A percentile compares a stretch with the other conserved stretches of the same genome.
Evolutionary conservation across 176 grass and related monocot genomes (phyloP).

Genomic region (Hordeum marinum): DNA sequence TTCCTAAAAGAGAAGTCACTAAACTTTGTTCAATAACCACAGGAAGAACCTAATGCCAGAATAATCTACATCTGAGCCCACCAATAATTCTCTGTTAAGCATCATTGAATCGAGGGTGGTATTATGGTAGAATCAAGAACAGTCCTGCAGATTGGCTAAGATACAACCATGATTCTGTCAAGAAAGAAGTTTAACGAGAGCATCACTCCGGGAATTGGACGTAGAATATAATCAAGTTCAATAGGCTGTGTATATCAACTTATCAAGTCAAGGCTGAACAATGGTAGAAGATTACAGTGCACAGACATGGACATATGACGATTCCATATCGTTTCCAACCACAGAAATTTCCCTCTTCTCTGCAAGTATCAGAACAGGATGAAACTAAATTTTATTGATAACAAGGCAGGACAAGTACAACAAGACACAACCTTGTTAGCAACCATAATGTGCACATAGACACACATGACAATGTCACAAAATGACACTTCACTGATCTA

Average conservation of each 20-base stretch:
- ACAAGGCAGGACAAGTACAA: background rate
- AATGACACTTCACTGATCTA: background rate
- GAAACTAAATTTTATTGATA: conserved; percentile 12
- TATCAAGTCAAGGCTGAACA: conserved; percentile 1
- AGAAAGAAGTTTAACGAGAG: background rate
- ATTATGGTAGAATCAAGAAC: conserved; percentile 18
- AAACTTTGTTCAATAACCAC: conserved; percentile 23
- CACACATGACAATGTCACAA: background rate
- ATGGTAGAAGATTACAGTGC: background rate
- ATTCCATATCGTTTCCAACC: background rate
- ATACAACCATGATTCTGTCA: conserved; percentile 3
- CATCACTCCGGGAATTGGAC: background rate
- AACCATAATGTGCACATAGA: background rate
- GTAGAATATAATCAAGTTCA: background rate
- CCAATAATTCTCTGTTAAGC: conserved; percentile 17
- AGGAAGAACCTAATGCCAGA: conserved; percentile 31
- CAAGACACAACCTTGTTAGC: background rate
- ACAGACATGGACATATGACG: background rate
- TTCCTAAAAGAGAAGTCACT: conserved; percentile 19
- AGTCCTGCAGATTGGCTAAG: background rate
- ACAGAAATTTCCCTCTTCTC: background rate
- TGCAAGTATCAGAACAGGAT: background rate
- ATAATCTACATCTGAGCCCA: conserved; percentile 25
- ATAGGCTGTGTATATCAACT: background rate
- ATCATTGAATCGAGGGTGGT: background rate